Evolutionary conservation across 768 basidiomycete genomes (phyloP).

Genomic region (Chalciporus piperatus): DNA sequence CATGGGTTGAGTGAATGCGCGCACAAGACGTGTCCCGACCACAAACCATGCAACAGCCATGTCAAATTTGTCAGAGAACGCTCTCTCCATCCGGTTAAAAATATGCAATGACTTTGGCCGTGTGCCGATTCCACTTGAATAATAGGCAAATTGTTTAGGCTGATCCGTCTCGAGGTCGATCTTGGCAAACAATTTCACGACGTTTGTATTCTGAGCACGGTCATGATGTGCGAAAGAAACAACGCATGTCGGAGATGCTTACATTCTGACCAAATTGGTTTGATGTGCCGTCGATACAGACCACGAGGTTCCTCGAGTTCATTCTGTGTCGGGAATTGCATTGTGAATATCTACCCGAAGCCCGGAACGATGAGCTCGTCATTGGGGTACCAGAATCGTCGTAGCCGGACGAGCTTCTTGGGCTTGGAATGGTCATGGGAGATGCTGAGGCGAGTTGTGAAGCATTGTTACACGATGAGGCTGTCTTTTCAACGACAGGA

Average conservation of each 20-base stretch:
- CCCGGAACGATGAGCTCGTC: neutral
- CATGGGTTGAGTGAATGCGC: neutral
- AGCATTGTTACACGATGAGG: neutral
- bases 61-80: conserved; percentile 21
- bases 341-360: neutral
- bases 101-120: conserved; percentile 21
- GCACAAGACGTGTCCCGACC: neutral
- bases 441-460: neutral
- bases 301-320: conserved; percentile 2
- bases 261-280: conserved; percentile 8
- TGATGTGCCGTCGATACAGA: conserved; percentile 10
- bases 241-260: neutral
- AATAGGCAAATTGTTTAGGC: conserved; percentile 28
- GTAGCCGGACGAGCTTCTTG: neutral
- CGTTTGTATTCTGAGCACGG: conserved; percentile 27
- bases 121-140: conserved; percentile 36
- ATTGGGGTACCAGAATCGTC: neutral
- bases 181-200: conserved; percentile 27
- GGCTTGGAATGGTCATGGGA: neutral
- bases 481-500: neutral
- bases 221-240: neutral
- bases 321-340: neutral
- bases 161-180: conserved; percentile 12
- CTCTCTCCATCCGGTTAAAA: conserved; percentile 5
- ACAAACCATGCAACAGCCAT: conserved; percentile 33